These are phyloP conservation scores for Globisporangium spinosum DNA, from an alignment of 352 stramenopile species.

Conservation along the genomic window DNA sequence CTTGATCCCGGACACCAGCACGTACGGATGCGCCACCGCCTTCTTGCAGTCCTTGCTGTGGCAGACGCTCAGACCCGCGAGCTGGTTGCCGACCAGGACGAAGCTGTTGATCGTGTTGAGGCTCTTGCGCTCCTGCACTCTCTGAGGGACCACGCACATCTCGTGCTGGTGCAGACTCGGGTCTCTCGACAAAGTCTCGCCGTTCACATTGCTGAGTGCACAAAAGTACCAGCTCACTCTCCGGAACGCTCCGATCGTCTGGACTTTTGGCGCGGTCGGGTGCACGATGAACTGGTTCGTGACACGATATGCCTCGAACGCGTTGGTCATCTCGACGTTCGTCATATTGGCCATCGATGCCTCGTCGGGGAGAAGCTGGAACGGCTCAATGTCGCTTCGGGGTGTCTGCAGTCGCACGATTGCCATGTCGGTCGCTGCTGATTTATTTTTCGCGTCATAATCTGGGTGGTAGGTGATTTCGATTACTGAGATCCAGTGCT, in stretches of 20 bases:
- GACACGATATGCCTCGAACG: slow-evolving; percentile 17
- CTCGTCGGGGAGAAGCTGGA: slow-evolving; percentile 22
- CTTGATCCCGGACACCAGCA: slow-evolving; percentile 21
- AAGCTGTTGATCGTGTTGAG: slow-evolving; percentile 22
- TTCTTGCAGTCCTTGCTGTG: slow-evolving; percentile 2
- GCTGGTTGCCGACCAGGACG: slow-evolving; percentile 25
- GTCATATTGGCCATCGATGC: slow-evolving; percentile 12
- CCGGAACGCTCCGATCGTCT: slow-evolving; percentile 12
- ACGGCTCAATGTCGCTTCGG: slow-evolving; percentile 17
- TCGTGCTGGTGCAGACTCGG: slow-evolving; percentile 3
- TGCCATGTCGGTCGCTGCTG: slow-evolving; percentile 21
- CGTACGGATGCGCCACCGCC: slow-evolving; percentile 18
- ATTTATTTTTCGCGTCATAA: slow-evolving; percentile 11
- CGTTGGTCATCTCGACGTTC: slow-evolving; percentile 11
- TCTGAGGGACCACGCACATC: slow-evolving; percentile 20
- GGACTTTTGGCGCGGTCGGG: slow-evolving; percentile 11
- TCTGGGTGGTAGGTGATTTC: slow-evolving; percentile 22
- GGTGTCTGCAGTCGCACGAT: slow-evolving; percentile 20
- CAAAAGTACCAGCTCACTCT: slow-evolving; percentile 25
- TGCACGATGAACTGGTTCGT: slow-evolving; percentile 16
- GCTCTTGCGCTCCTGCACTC: slow-evolving; percentile 15
- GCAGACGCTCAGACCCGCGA: slow-evolving; percentile 25
- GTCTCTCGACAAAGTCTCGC: not conserved
- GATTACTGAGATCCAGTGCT: slow-evolving; percentile 20
- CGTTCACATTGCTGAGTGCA: slow-evolving; percentile 1